phyloP scores from a whole-genome alignment of 2,329 filamentous ascomycete genomes.

The Phoma sp. region DNA sequence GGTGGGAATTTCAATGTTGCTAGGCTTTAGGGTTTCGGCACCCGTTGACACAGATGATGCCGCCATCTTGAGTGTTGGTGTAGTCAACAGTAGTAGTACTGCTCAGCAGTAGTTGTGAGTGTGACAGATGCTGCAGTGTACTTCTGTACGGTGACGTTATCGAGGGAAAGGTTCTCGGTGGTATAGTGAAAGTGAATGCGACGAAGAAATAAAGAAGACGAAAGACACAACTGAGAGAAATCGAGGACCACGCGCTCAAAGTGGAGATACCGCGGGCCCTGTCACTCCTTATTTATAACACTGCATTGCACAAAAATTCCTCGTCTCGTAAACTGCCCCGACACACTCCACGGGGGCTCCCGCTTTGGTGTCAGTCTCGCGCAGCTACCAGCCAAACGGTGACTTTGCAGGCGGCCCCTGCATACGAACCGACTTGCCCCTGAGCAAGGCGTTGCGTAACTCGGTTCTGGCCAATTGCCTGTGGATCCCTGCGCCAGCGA shows the following conservation, averaged over 20 bases:
- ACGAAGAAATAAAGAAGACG: slow-evolving; percentile 10
- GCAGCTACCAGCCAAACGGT: slow-evolving; percentile 18
- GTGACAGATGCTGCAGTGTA: neutral
- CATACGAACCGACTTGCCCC: slow-evolving; percentile 28
- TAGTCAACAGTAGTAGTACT: slow-evolving; percentile 25
- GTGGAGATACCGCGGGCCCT: slow-evolving; percentile 12
- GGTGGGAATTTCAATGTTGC: slow-evolving; percentile 39
- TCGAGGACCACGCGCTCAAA: slow-evolving; percentile 16
- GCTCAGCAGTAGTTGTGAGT: slow-evolving; percentile 40
- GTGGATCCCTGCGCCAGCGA: slow-evolving; percentile 24
- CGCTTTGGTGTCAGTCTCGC: slow-evolving; percentile 21
- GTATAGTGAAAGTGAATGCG: slow-evolving; percentile 14
- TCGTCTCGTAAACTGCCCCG: slow-evolving; percentile 21
- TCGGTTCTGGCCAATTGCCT: slow-evolving; percentile 32
- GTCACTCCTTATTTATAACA: slow-evolving; percentile 20
- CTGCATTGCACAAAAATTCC: slow-evolving; percentile 25
- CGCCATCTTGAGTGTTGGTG: slow-evolving; percentile 24
- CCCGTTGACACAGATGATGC: slow-evolving; percentile 37
- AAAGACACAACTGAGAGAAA: slow-evolving; percentile 7
- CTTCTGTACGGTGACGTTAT: slow-evolving; percentile 1
- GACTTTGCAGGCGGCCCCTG: slow-evolving; percentile 19
- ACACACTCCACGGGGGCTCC: slow-evolving; percentile 22
- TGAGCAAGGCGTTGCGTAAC: slow-evolving; percentile 26
- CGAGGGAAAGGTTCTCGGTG: neutral
- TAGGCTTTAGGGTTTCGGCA: slow-evolving; percentile 40